Conservation (phyloP, 2,329 filamentous ascomycete species). For the Leptographium galeiforme region DNA sequence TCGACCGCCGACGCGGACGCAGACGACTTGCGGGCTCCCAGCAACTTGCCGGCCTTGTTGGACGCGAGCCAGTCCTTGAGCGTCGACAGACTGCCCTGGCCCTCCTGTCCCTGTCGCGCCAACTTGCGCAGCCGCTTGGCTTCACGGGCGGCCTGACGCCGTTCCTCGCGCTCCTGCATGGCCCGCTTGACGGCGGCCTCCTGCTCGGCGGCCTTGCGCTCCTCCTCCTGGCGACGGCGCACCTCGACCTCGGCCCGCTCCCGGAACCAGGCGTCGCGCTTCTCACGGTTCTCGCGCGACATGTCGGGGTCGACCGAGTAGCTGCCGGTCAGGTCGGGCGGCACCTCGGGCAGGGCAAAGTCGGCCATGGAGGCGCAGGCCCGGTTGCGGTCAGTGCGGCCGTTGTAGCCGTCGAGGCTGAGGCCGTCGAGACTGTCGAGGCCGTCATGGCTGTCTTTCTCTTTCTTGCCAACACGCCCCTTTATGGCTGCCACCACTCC, state of each 20-base stretch:
- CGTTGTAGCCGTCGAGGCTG: background rate
- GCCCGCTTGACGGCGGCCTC: background rate
- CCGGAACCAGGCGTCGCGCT: constrained; percentile 8
- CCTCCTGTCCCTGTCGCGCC: background rate
- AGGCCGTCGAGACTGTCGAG: no score
- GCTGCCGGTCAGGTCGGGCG: background rate
- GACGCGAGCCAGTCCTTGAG: constrained; percentile 7
- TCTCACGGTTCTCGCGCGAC: constrained; percentile 4
- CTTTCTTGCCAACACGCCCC: no score
- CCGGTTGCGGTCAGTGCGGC: background rate
- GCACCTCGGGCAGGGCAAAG: constrained; percentile 3
- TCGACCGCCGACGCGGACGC: background rate
- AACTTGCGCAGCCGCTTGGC: background rate
- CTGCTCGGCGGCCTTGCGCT: background rate
- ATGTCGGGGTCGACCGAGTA: constrained; percentile 2
- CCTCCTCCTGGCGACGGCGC: background rate
- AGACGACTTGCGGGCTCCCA: constrained; percentile 5
- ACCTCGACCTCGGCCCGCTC: constrained; percentile 1
- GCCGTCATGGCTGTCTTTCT: no score
- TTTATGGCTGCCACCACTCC: background rate
- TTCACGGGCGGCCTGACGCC: background rate
- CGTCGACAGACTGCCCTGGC: background rate
- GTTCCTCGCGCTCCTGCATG: background rate
- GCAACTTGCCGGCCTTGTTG: constrained; percentile 5
- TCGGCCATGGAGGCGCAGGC: constrained; percentile 4